Base-by-base conservation (phyloP, 129 eudicot genomes). In the Gnaphalium uliginosum region DNA sequence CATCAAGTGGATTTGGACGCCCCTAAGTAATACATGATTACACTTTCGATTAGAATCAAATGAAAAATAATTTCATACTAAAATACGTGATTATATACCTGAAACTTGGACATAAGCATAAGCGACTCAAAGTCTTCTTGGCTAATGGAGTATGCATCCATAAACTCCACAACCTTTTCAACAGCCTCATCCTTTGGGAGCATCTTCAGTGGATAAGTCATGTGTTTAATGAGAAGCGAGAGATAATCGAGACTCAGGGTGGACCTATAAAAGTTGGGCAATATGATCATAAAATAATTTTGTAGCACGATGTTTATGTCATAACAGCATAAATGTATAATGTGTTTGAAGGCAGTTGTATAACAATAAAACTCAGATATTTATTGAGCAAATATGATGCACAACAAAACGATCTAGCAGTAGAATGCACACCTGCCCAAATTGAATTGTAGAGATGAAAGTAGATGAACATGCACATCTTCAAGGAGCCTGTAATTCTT, bases 151-250 rank as follows among this genome's bases (percentile, higher is more conserved):
- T 91, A 95, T 26, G 85, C 66, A 81, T 95, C 99, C 99, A 95
- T 91, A 63, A 95, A 91, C 80, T 91, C 97, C 22, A 95, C 94
- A 74, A 95, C 99, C 66, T 86, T 89, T 83, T 89, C 93, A 68
- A 91, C 97, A 70, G 96, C 99, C 81, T 95, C 99, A 73, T 95
- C 99, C 96, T 91, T 95, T 2, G 97, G 85, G 66, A 95, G 88
- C 67, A 4, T 30, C 77, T 83, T 85, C 29, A 95, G 76, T 30
- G 99, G 99, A 81, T 91, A 87, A 8, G 92, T 95, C 90, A 95
- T 83, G 80, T 87, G 87, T 83, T 89, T 91, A 76, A 84, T 56
- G 43, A 95, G 83, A 86, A 86, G 87, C 29, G 96, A 79, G 25
- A 89, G 79, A 87, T 91, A 91, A 63, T 95, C 99, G 26, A 89